A percentile compares a stretch with the other conserved stretches of the same genome.
Conservation (phyloP, 805 yeast species). For the Teunomyces barrocoloradensis region DNA sequence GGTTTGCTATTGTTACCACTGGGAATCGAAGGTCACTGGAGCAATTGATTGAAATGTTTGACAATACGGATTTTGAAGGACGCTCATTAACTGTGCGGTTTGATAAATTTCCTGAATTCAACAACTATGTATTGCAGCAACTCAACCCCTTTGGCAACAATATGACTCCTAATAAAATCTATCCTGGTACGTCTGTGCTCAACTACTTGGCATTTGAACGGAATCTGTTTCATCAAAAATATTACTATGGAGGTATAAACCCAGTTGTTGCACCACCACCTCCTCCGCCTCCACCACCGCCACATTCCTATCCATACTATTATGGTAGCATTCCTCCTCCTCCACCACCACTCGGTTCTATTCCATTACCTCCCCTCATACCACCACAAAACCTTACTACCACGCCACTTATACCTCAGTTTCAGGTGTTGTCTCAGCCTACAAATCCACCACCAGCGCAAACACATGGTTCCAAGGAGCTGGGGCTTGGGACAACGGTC, state of each 20-base stretch:
- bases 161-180: constrained; percentile 3
- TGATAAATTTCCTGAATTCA: constrained; percentile 50
- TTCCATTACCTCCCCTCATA: neutral
- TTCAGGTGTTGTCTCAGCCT: neutral
- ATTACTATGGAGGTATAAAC: constrained; percentile 21
- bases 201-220: constrained; percentile 31
- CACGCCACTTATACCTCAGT: neutral
- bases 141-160: constrained; percentile 11
- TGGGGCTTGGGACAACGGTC: neutral
- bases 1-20: constrained; percentile 65
- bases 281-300: neutral
- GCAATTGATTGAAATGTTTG: constrained; percentile 47
- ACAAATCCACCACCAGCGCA: neutral
- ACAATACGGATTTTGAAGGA: constrained; percentile 56
- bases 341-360: neutral
- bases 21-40: constrained; percentile 45
- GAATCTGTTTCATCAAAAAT: constrained; percentile 29
- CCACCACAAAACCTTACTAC: constrained; percentile 3
- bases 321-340: constrained; percentile 3
- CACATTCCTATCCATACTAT: constrained; percentile 10
- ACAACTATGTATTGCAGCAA: constrained; percentile 29
- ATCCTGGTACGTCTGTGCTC: constrained; percentile 10
- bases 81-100: constrained; percentile 58
- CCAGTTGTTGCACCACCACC: neutral
- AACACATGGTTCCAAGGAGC: neutral